Percentiles rank a stretch among this genome's conserved stretches.
Conservation (phyloP, 2,329 filamentous ascomycete genomes). For the Dothistroma pini region DNA sequence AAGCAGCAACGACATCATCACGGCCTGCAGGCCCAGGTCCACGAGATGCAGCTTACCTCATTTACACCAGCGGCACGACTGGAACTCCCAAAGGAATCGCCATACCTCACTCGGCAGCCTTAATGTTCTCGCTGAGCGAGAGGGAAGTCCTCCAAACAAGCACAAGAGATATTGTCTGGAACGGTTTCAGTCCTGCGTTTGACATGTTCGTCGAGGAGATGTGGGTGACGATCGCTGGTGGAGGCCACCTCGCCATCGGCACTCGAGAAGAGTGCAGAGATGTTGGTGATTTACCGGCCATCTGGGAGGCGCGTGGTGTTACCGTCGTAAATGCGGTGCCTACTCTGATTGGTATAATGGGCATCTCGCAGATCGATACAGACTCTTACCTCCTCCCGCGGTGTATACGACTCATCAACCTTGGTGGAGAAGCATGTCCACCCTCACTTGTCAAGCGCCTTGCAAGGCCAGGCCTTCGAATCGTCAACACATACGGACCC, state of each 20-base stretch:
- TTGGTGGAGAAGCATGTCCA: constrained; percentile 25
- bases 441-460: constrained; percentile 20
- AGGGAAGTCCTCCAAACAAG: constrained; percentile 21
- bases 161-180: constrained; percentile 20
- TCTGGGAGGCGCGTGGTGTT: constrained; percentile 20
- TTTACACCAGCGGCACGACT: constrained; percentile 31
- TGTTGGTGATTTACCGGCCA: constrained; percentile 15
- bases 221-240: constrained; percentile 26
- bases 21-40: constrained; percentile 9
- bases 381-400: constrained; percentile 17
- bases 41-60: constrained; percentile 26
- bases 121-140: constrained; percentile 21
- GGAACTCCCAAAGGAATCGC: constrained; percentile 29
- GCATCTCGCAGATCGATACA: constrained; percentile 15
- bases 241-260: constrained; percentile 23
- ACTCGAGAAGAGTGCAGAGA: constrained; percentile 22
- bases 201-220: constrained; percentile 29
- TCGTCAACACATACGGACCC: constrained; percentile 26
- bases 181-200: constrained; percentile 25
- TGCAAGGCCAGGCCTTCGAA: constrained; percentile 19
- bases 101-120: constrained; percentile 22
- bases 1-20: background rate
- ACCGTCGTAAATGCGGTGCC: constrained; percentile 25
- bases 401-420: constrained; percentile 21
- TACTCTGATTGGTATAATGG: constrained; percentile 24